Conservation (phyloP, 306 rosid species). For the Morella rubra region DNA sequence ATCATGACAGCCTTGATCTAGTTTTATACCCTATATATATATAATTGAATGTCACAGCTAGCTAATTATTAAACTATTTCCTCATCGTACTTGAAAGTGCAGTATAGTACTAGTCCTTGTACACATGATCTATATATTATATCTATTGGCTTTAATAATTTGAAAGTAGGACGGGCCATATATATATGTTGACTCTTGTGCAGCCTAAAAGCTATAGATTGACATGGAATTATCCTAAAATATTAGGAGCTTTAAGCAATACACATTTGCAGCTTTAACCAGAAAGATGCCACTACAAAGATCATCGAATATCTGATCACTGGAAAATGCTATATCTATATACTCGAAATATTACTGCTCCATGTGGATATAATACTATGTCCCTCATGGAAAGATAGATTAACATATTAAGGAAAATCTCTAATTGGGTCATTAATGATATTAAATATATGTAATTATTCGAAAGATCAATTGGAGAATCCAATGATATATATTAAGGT, state of each 20-base stretch:
- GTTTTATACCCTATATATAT: too few relatives aligned
- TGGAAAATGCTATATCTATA: background rate
- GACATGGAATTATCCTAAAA: background rate
- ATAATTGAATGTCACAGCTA: too few relatives aligned
- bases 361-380: background rate
- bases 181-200: background rate
- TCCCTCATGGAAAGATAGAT: background rate
- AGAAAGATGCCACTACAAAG: background rate
- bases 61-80: too few relatives aligned
- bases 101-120: too few relatives aligned
- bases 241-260: background rate
- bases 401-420: conserved; percentile 20
- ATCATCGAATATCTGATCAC: background rate
- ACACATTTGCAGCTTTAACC: background rate
- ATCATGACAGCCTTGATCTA: too few relatives aligned
- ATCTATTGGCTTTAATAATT: too few relatives aligned
- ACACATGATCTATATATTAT: background rate
- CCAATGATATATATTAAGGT: conserved; percentile 34
- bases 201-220: background rate
- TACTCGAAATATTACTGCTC: background rate
- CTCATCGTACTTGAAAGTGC: background rate
- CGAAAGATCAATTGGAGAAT: conserved; percentile 36
- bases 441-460: conserved; percentile 28
- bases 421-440: conserved; percentile 28
- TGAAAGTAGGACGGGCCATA: background rate